A percentile compares a stretch with the other conserved stretches of the same genome.
Conservation (phyloP, 1,284 basidiomycete species). For the Tilletiaria anomala region DNA sequence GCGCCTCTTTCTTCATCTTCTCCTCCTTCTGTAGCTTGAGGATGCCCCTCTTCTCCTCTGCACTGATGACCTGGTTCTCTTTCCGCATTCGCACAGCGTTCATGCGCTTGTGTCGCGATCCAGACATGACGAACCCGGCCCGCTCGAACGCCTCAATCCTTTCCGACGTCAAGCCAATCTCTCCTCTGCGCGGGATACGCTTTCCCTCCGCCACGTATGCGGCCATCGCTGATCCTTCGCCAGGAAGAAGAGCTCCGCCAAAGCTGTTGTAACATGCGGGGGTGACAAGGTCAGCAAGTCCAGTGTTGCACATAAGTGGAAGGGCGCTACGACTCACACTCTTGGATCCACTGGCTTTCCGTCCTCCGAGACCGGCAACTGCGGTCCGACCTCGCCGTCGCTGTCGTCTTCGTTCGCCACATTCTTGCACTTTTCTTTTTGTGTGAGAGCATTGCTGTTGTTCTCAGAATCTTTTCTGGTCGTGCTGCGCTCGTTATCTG, state of each 20-base stretch:
- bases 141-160: constrained; percentile 74
- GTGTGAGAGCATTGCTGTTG: background rate
- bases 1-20: constrained; percentile 64
- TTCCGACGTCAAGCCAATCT: constrained; percentile 77
- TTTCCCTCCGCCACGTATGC: constrained; percentile 76
- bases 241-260: constrained; percentile 71
- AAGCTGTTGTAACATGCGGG: constrained; percentile 40
- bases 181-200: constrained; percentile 93
- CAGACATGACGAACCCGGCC: constrained; percentile 97
- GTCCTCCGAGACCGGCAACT: constrained; percentile 2
- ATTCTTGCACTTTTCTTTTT: background rate
- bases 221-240: constrained; percentile 93
- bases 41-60: constrained; percentile 89
- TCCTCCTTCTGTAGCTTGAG: constrained; percentile 86
- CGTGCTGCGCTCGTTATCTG: background rate
- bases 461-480: background rate
- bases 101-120: constrained; percentile 69
- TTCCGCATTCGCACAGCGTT: constrained; percentile 90
- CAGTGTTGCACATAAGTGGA: constrained; percentile 4
- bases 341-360: constrained; percentile 1
- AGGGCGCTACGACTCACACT: constrained; percentile 5
- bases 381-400: constrained; percentile 5
- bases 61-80: constrained; percentile 89
- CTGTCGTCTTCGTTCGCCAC: background rate
- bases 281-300: constrained; percentile 5